Conservation (phyloP, 176 grass and related monocot species). For the Triticum monococcum region DNA sequence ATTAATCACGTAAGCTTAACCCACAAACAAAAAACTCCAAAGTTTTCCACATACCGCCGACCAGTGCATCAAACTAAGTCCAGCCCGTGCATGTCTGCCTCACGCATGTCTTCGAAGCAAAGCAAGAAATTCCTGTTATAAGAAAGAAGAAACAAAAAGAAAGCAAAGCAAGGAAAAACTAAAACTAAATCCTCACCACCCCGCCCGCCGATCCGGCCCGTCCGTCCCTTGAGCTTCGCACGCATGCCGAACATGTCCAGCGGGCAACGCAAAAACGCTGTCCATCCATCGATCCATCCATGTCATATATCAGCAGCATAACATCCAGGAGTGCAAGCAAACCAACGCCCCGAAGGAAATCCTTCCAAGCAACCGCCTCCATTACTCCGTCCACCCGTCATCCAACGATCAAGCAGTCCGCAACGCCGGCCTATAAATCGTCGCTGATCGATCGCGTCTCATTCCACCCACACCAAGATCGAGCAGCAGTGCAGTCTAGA, state of each 20-base stretch:
- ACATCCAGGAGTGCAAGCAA: slow-evolving; percentile 52
- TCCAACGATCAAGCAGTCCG: background rate
- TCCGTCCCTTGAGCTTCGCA: background rate
- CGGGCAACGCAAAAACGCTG: slow-evolving; percentile 16
- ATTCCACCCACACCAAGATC: background rate
- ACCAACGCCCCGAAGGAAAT: slow-evolving; percentile 26
- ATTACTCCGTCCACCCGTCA: background rate
- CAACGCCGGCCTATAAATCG: slow-evolving; percentile 32
- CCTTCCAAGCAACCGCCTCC: slow-evolving; percentile 48
- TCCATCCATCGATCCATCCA: background rate
- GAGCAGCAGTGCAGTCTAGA: background rate
- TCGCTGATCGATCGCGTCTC: background rate
- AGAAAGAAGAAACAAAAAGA: background rate
- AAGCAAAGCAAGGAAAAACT: background rate
- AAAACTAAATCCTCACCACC: background rate
- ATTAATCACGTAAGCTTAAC: background rate
- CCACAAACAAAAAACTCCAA: background rate
- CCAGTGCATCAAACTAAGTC: background rate
- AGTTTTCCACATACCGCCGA: background rate
- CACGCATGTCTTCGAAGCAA: slow-evolving; percentile 11
- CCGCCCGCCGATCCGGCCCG: background rate
- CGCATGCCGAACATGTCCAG: background rate
- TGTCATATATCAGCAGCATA: background rate
- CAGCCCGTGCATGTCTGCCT: background rate
- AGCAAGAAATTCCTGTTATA: background rate